A percentile compares a stretch with the other conserved stretches of the same genome.
Conservation (phyloP, 768 basidiomycete genomes). For the Leccinellum rugosiceps region DNA sequence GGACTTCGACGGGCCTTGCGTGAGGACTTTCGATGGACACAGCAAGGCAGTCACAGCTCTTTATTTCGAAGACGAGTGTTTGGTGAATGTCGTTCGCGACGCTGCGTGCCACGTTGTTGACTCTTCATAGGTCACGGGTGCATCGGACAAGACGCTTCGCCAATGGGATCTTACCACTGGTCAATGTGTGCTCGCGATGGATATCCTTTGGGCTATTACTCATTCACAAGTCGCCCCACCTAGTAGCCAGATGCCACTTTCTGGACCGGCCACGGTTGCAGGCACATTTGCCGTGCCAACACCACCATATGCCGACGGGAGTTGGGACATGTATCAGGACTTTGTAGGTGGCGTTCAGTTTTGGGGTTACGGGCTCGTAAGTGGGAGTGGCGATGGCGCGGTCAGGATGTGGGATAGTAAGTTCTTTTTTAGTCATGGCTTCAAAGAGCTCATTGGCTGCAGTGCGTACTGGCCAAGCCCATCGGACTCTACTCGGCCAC, state of each 20-base stretch:
- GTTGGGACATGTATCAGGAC: conserved; percentile 94
- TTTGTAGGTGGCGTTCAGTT: conserved; percentile 98
- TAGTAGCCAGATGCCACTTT: conserved; percentile 43
- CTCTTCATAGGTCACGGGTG: conserved; percentile 82
- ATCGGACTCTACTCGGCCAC: conserved; percentile 89
- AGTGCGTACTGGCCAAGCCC: conserved; percentile 98
- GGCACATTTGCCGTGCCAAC: conserved; percentile 78
- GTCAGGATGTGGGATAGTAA: conserved; percentile 99
- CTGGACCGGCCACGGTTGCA: conserved; percentile 51
- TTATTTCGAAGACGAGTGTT: conserved; percentile 92
- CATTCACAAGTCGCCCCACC: conserved; percentile 61
- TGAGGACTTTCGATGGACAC: conserved; percentile 83
- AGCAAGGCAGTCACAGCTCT: conserved; percentile 89
- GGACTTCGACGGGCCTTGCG: conserved; percentile 51
- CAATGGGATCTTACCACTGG: conserved; percentile 98
- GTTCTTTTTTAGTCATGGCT: conserved; percentile 23
- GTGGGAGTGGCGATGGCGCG: conserved; percentile 94
- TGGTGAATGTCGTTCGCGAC: conserved; percentile 50
- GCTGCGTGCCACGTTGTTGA: conserved; percentile 13
- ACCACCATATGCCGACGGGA: conserved; percentile 85
- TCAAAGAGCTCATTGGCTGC: background rate
- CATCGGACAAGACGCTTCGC: conserved; percentile 95
- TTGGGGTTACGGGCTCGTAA: conserved; percentile 97
- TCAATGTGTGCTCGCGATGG: conserved; percentile 99
- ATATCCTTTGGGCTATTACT: conserved; percentile 98